Percentiles rank a stretch among this genome's conserved stretches.
Evolutionary conservation across 805 yeast genomes (phyloP).

Genomic region (Pichia scutulata): DNA sequence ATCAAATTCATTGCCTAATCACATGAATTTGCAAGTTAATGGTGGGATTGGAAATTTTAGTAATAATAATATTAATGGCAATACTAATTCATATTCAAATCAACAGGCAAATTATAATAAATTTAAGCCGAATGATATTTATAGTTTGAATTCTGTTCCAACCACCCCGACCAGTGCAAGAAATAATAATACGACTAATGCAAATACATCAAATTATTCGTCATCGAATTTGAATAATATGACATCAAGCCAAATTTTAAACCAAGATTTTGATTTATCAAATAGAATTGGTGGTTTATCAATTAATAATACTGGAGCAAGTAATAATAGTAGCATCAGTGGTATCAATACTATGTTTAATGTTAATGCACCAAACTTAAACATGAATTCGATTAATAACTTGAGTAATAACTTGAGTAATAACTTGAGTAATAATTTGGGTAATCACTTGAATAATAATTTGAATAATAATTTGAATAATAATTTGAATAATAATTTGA

Average conservation of each 20-base stretch:
- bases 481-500: neutral
- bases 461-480: neutral
- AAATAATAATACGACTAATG: neutral
- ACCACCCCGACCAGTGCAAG: neutral
- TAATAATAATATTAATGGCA: neutral
- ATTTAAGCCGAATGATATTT: neutral
- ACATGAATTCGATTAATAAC: neutral
- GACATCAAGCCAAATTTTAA: slow-evolving; percentile 2
- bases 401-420: neutral
- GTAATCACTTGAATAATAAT: neutral
- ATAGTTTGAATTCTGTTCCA: neutral
- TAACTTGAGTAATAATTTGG: neutral
- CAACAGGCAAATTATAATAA: neutral
- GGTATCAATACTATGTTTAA: neutral
- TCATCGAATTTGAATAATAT: neutral
- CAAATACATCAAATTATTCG: neutral
- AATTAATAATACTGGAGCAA: slow-evolving; percentile 9
- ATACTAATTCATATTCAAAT: neutral
- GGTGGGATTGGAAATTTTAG: neutral
- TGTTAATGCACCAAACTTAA: neutral
- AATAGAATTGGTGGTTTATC: slow-evolving; percentile 16
- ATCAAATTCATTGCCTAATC: slow-evolving; percentile 11
- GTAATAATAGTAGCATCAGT: slow-evolving; percentile 1
- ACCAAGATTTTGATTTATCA: slow-evolving; percentile 11
- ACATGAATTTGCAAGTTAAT: slow-evolving; percentile 2